Conservation (phyloP, 2,329 filamentous ascomycete species). For the Beauveria sp. region DNA sequence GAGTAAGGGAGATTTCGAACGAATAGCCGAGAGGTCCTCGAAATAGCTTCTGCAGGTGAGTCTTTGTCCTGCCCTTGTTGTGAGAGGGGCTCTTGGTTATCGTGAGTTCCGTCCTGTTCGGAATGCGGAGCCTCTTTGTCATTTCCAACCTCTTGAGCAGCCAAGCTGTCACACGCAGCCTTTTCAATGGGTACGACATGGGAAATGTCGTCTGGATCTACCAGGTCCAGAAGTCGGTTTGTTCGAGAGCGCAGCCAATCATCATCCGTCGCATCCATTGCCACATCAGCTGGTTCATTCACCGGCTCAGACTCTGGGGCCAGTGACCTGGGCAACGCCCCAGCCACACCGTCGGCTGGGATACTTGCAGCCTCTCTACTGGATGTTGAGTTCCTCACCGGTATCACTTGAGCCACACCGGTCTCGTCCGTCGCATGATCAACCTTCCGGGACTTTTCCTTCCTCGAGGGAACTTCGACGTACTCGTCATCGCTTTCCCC, state of each 20-base stretch:
- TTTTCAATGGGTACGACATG: conserved; percentile 10
- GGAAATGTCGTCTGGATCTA: conserved; percentile 60
- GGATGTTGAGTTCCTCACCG: background rate
- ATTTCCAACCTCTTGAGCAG: conserved; percentile 11
- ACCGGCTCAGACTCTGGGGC: conserved; percentile 19
- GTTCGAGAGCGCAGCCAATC: conserved; percentile 92
- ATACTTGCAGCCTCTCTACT: background rate
- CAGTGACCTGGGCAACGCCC: background rate
- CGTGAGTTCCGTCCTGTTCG: conserved; percentile 23
- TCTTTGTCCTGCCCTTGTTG: conserved; percentile 28
- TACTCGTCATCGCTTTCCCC: conserved; percentile 70
- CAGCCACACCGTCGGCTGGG: background rate
- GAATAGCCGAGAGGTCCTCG: conserved; percentile 71
- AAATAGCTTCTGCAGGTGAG: conserved; percentile 52
- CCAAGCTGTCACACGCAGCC: conserved; percentile 3
- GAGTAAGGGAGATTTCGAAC: conserved; percentile 82
- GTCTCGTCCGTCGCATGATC: conserved; percentile 20
- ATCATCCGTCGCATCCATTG: conserved; percentile 57
- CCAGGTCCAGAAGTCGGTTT: conserved; percentile 74
- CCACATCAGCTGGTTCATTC: conserved; percentile 11
- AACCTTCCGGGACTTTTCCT: conserved; percentile 35
- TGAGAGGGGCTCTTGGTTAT: conserved; percentile 15
- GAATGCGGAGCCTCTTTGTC: conserved; percentile 20
- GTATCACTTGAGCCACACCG: conserved; percentile 11
- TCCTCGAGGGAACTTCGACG: conserved; percentile 53